phyloP scores from a whole-genome alignment of 257 asterid species.

The Jaltomata sinuosa region DNA sequence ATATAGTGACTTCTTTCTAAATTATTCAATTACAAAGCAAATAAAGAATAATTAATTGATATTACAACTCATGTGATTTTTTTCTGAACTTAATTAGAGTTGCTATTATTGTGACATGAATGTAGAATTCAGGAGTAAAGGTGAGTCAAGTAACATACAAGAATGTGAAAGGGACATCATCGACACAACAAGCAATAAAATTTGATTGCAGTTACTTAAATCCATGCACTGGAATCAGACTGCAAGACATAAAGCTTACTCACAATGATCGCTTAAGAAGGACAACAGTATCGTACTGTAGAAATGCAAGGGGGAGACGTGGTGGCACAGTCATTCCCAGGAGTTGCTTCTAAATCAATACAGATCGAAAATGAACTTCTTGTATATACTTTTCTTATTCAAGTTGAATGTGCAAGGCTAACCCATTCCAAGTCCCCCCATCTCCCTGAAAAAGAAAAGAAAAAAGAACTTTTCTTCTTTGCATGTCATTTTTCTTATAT shows the following conservation, averaged over 20 bases:
- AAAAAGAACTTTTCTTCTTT: background rate
- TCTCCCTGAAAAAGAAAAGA: background rate
- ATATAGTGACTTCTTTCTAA: background rate
- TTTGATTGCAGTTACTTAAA: slow-evolving; percentile 54
- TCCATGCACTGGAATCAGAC: slow-evolving; percentile 44
- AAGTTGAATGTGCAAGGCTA: background rate
- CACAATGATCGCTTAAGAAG: slow-evolving; percentile 2
- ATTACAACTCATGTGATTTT: background rate
- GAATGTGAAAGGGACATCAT: slow-evolving; percentile 55
- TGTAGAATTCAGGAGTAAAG: slow-evolving; percentile 53
- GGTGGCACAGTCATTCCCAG: background rate
- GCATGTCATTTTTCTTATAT: no score
- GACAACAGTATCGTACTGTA: background rate
- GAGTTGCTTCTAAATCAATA: slow-evolving; percentile 1
- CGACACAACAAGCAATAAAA: slow-evolving; percentile 39
- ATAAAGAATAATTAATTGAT: background rate
- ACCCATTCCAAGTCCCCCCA: background rate
- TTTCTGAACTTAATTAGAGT: background rate
- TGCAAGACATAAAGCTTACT: slow-evolving; percentile 45
- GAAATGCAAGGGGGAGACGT: slow-evolving; percentile 4
- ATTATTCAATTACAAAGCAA: background rate
- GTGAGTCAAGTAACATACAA: slow-evolving; percentile 43
- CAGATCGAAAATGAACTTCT: background rate
- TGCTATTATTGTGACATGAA: background rate
- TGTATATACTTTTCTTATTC: background rate